Evolutionary conservation across 2,329 filamentous ascomycete genomes (phyloP).

Genomic region (Fusarium paranaense): DNA sequence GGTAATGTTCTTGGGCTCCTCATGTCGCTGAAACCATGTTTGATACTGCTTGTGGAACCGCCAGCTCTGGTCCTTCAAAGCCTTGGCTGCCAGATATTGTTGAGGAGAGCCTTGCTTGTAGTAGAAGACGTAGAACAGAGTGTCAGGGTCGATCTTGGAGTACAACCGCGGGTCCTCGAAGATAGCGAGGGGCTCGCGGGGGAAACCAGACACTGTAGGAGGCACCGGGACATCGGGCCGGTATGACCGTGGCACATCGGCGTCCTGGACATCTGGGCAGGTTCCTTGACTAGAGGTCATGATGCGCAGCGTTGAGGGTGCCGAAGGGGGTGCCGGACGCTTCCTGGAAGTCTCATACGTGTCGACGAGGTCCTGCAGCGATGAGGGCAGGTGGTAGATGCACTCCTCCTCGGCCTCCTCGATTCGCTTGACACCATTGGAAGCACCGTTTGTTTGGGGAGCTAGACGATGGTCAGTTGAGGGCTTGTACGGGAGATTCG

Average conservation of each 20-base stretch:
- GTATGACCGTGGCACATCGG: conserved; percentile 86
- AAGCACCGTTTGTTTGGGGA: conserved; percentile 62
- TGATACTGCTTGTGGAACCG: conserved; percentile 99
- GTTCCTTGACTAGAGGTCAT: conserved; percentile 79
- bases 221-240: conserved; percentile 84
- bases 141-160: conserved; percentile 91
- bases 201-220: conserved; percentile 82
- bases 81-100: conserved; percentile 94
- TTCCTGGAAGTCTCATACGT: conserved; percentile 88
- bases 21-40: conserved; percentile 98
- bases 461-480: conserved; percentile 42
- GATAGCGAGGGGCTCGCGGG: conserved; percentile 89
- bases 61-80: conserved; percentile 99
- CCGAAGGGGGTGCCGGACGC: conserved; percentile 69
- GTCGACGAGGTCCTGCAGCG: conserved; percentile 88
- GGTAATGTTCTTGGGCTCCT: conserved; percentile 98
- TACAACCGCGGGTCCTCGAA: conserved; percentile 94
- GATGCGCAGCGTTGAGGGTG: conserved; percentile 77
- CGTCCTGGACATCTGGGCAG: conserved; percentile 81
- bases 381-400: conserved; percentile 91
- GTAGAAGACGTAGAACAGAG: conserved; percentile 98
- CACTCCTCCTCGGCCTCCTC: conserved; percentile 75
- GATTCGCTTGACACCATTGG: conserved; percentile 63
- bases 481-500: not conserved
- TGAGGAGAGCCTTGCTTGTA: conserved; percentile 97